Percentiles rank a stretch among this genome's conserved stretches.
Conservation (phyloP, 768 basidiomycete species). For the Pisolithus sp. region DNA sequence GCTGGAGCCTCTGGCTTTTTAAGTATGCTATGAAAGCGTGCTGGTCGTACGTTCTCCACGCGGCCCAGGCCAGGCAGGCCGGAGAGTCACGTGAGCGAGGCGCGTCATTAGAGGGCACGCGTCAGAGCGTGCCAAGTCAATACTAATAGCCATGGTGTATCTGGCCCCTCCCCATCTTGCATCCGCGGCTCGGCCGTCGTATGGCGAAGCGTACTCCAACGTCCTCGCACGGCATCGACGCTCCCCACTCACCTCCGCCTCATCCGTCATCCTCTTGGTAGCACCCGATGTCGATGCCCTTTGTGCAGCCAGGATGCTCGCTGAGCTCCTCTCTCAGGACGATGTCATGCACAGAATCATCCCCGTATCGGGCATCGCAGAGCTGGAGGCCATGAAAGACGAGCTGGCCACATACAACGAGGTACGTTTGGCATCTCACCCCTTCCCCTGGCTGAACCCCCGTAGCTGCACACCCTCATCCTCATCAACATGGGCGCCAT, state of each 20-base stretch:
- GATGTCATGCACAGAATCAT: constrained; percentile 87
- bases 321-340: constrained; percentile 86
- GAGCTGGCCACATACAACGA: constrained; percentile 63
- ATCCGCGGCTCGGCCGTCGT: constrained; percentile 52
- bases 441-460: constrained; percentile 1
- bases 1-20: constrained; percentile 9
- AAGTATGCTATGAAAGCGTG: constrained; percentile 27
- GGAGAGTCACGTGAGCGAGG: constrained; percentile 1
- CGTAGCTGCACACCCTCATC: constrained; percentile 80
- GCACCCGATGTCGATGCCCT: constrained; percentile 90
- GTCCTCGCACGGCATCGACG: constrained; percentile 70
- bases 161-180: constrained; percentile 68
- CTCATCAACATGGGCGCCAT: constrained; percentile 90
- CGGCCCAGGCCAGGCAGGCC: neutral
- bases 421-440: constrained; percentile 34
- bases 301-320: constrained; percentile 86
- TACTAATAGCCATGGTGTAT: constrained; percentile 62
- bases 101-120: neutral
- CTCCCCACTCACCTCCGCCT: constrained; percentile 70
- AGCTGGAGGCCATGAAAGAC: constrained; percentile 59
- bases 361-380: constrained; percentile 80
- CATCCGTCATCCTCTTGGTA: constrained; percentile 80
- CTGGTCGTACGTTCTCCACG: constrained; percentile 21
- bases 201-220: constrained; percentile 63
- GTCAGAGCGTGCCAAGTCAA: neutral